Evolutionary conservation across 2,329 filamentous ascomycete genomes (phyloP).

Genomic region (Sphaerulina vaccinii): DNA sequence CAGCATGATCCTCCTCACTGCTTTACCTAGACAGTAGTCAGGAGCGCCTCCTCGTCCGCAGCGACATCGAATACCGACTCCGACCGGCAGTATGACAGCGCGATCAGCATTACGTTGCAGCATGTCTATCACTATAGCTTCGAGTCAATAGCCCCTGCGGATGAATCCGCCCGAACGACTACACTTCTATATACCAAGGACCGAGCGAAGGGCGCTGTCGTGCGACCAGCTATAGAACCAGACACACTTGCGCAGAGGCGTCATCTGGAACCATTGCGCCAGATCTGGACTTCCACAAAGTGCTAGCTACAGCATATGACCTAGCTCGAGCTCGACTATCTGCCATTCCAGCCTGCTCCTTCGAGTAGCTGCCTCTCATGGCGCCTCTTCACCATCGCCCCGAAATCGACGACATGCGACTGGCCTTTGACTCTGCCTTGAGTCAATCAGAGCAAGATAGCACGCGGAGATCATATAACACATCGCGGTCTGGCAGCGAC

Average conservation of each 20-base stretch:
- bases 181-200: background rate
- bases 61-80: background rate
- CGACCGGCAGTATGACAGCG: background rate
- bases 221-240: background rate
- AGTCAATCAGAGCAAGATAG: slow-evolving; percentile 25
- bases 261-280: background rate
- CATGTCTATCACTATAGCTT: background rate
- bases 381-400: slow-evolving; percentile 32
- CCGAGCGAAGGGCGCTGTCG: background rate
- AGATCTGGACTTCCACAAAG: background rate
- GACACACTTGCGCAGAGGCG: background rate
- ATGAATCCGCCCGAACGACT: background rate
- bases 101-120: background rate
- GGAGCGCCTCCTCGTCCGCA: no score
- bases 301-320: slow-evolving; percentile 14
- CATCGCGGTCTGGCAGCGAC: slow-evolving; percentile 24
- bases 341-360: no score
- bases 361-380: slow-evolving; percentile 18
- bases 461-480: slow-evolving; percentile 21
- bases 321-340: slow-evolving; percentile 9
- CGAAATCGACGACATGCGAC: slow-evolving; percentile 33
- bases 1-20: background rate
- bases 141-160: background rate
- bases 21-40: no score
- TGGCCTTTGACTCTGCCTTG: slow-evolving; percentile 29